A percentile compares a stretch with the other conserved stretches of the same genome.
phyloP scores from a whole-genome alignment of 176 grass and related monocot species.

The Phyllostachys edulis region DNA sequence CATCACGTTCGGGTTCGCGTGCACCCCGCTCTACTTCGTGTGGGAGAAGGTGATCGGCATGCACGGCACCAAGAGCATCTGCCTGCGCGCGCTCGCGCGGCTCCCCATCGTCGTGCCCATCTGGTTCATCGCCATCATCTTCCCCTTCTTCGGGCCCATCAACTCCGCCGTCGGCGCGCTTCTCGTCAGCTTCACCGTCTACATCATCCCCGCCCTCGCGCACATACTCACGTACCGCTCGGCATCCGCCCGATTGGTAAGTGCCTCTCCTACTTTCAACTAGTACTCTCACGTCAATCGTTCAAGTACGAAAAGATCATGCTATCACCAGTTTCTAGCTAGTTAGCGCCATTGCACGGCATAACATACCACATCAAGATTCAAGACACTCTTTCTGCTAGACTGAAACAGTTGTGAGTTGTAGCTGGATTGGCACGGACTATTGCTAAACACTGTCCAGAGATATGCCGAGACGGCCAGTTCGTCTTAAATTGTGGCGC shows the following conservation, averaged over 20 bases:
- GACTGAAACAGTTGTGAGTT: background rate
- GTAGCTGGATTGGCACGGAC: background rate
- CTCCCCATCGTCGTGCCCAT: slow-evolving; percentile 77
- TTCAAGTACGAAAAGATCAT: too few species aligned
- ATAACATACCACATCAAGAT: background rate
- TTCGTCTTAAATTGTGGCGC: too few species aligned
- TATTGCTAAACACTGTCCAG: background rate
- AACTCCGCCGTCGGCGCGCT: slow-evolving; percentile 78
- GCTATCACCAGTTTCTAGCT: too few species aligned
- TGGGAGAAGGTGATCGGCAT: slow-evolving; percentile 84
- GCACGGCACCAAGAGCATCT: slow-evolving; percentile 69
- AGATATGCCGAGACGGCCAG: background rate
- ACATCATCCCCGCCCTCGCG: slow-evolving; percentile 65
- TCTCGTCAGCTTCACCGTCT: slow-evolving; percentile 89
- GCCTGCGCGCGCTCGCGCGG: slow-evolving; percentile 48
- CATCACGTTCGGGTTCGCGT: slow-evolving; percentile 90
- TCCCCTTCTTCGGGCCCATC: slow-evolving; percentile 89
- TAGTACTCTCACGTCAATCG: too few species aligned
- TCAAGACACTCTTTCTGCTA: background rate
- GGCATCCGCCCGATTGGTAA: slow-evolving; percentile 53
- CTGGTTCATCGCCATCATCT: slow-evolving; percentile 86
- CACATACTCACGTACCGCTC: slow-evolving; percentile 70
- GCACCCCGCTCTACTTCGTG: slow-evolving; percentile 89
- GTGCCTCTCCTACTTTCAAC: background rate
- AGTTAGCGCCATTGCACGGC: background rate